Evolutionary conservation across 805 yeast species (phyloP).

Genomic region (Pichia nanzhaoensis): DNA sequence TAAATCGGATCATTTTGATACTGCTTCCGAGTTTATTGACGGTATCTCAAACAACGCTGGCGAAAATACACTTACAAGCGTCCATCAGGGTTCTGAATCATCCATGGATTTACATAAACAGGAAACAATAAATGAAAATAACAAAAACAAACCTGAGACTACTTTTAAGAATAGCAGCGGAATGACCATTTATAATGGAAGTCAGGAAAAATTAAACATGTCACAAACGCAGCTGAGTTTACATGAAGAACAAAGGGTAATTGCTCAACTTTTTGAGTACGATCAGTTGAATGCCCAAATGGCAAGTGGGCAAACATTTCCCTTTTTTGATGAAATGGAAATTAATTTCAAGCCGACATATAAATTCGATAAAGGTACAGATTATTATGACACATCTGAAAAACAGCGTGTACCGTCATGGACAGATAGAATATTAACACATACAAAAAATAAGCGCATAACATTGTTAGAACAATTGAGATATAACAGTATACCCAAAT

Average conservation of each 20-base stretch:
- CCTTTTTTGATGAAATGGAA: constrained; percentile 74
- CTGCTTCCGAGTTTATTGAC: neutral
- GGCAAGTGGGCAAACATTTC: constrained; percentile 69
- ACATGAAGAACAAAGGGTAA: constrained; percentile 13
- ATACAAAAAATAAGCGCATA: constrained; percentile 46
- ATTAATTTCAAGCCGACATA: constrained; percentile 87
- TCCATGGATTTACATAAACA: neutral
- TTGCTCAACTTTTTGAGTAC: constrained; percentile 42
- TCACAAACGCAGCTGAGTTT: constrained; percentile 4
- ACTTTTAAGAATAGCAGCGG: neutral
- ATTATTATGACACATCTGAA: constrained; percentile 78
- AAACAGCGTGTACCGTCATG: constrained; percentile 94
- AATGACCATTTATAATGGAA: neutral
- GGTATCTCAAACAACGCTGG: neutral
- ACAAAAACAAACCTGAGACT: neutral
- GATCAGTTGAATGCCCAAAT: constrained; percentile 81
- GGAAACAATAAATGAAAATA: neutral
- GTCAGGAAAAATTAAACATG: constrained; percentile 3
- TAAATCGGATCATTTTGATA: no score
- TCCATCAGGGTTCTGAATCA: neutral
- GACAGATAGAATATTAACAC: constrained; percentile 83
- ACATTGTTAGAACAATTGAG: constrained; percentile 45
- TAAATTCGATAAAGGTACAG: constrained; percentile 85
- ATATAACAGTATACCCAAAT: constrained; percentile 52
- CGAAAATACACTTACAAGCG: neutral